Evolutionary conservation across 1,284 basidiomycete species (phyloP), one percentile per base, ranked within the genome.

Genomic region (Inonotus hispidus): DNA sequence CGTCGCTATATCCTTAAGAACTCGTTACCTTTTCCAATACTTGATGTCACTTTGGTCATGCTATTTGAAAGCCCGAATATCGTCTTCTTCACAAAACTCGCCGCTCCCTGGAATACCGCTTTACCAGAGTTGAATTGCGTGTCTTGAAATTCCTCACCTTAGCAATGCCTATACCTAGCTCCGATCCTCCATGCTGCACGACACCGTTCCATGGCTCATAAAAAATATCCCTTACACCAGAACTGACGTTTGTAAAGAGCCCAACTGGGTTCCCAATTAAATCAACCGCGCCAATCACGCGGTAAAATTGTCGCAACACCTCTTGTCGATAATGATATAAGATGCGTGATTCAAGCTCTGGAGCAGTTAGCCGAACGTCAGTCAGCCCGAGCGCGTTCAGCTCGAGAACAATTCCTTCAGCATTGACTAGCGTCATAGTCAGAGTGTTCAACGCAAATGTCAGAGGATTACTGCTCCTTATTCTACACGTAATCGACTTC

Each of bases 171-270:
- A 96, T 86, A 1, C 97, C 97, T 19, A 99, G 77, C 68, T 99
- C 97, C 69, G 87, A 89, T 74, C 97, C 95, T 16, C 97, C 97
- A 70, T 97, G 95, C 85, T 98, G 93, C 60, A 99, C 91, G 38
- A 96, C 91, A 39, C 96, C 96, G 65, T 97, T 91, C 79, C 96
- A 98, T 8, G 97, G 97, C 74, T 98, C 97, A 70, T 99, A 98
- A 79, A 99, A 99, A 67, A 99, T 95, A 73, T 99, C 97, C 53
- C 92, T 91, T 7, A 99, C 93, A n/a, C 97, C 97, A 25, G 95
- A 98, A 70, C 93, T 96, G 70, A 99, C 95, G 70, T 98, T 99
- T 64, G 93, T 98, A 80, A 99, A 99, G 56, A 99, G 80, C 13
- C 96, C 96, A 32, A 98, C 94, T 4, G 96, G 96, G 69, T 92